These are phyloP conservation scores for Cadophora gregata DNA, from an alignment of 2,329 filamentous ascomycete genomes.

Conservation along the genomic window DNA sequence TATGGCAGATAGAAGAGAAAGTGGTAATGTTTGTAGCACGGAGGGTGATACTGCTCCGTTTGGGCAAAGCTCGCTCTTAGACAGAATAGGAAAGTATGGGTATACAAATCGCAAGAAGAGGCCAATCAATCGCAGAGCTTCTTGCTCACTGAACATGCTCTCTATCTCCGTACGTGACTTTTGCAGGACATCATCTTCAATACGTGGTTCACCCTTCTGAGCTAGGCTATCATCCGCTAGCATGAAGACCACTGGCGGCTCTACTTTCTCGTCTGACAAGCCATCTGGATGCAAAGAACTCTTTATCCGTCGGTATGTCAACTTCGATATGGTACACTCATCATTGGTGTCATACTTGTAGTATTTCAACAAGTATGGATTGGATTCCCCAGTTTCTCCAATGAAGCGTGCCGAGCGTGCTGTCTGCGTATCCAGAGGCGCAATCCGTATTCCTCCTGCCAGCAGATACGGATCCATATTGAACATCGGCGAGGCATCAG, in stretches of 20 bases:
- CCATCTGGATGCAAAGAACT: conserved; percentile 32
- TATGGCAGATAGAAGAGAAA: conserved; percentile 49
- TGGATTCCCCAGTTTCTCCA: conserved; percentile 44
- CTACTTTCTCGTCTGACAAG: conserved; percentile 36
- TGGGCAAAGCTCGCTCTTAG: conserved; percentile 44
- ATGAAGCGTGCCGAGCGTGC: conserved; percentile 41
- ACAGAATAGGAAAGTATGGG: conserved; percentile 52
- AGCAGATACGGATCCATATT: conserved; percentile 40
- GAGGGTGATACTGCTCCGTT: conserved; percentile 39
- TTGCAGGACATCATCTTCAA: conserved; percentile 40
- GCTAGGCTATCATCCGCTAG: conserved; percentile 42
- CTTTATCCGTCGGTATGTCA: conserved; percentile 42
- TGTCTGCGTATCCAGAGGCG: conserved; percentile 39
- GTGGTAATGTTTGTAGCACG: conserved; percentile 45
- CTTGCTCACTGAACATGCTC: conserved; percentile 41
- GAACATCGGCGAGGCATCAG: conserved; percentile 39
- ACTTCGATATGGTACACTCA: conserved; percentile 43
- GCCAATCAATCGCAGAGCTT: conserved; percentile 48
- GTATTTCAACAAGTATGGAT: conserved; percentile 42
- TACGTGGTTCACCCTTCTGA: conserved; percentile 42
- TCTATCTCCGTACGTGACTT: conserved; percentile 39
- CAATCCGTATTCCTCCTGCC: conserved; percentile 33
- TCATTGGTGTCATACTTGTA: conserved; percentile 43
- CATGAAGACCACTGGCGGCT: conserved; percentile 44
- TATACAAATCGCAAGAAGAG: conserved; percentile 52